These are phyloP conservation scores for Penicillium verhagenii DNA, from an alignment of 495 filamentous ascomycete genomes.

Conservation along the genomic window DNA sequence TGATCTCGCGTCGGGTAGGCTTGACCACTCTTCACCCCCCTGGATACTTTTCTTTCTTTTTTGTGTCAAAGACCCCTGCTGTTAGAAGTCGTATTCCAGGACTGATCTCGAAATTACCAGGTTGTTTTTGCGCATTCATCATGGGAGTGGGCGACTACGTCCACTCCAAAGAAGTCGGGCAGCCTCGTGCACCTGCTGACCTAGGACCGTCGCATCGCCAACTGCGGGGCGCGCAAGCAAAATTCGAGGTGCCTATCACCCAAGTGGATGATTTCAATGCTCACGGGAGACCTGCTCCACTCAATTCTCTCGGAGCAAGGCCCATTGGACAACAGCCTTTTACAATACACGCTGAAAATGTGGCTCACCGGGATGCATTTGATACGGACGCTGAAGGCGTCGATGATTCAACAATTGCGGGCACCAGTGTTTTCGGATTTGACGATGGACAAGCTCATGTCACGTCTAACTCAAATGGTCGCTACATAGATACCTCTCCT, in stretches of 20 bases:
- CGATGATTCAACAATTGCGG: conserved; percentile 48
- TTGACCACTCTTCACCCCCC: conserved; percentile 6
- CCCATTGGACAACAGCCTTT: conserved; percentile 9
- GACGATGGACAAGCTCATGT: conserved; percentile 35
- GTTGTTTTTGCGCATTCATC: conserved; percentile 2
- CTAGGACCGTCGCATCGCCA: conserved; percentile 31
- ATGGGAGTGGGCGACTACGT: conserved; percentile 50
- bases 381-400: conserved; percentile 48
- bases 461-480: conserved; percentile 19
- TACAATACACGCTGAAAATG: conserved; percentile 15
- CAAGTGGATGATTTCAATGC: conserved; percentile 18
- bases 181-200: conserved; percentile 28
- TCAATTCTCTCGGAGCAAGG: conserved; percentile 20
- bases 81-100: not conserved
- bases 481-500: conserved; percentile 17
- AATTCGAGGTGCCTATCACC: conserved; percentile 32
- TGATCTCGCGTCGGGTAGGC: conserved; percentile 24
- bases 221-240: conserved; percentile 37
- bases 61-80: not conserved
- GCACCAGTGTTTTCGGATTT: conserved; percentile 37
- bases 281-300: conserved; percentile 16
- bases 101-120: not conserved
- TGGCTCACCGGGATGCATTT: conserved; percentile 35
- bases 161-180: conserved; percentile 41
- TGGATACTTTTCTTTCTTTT: not conserved